Percentiles rank a stretch among this genome's conserved stretches.
These are phyloP conservation scores for Jatropha multifida DNA, from an alignment of 441 rosid genomes.

Conservation along the genomic window DNA sequence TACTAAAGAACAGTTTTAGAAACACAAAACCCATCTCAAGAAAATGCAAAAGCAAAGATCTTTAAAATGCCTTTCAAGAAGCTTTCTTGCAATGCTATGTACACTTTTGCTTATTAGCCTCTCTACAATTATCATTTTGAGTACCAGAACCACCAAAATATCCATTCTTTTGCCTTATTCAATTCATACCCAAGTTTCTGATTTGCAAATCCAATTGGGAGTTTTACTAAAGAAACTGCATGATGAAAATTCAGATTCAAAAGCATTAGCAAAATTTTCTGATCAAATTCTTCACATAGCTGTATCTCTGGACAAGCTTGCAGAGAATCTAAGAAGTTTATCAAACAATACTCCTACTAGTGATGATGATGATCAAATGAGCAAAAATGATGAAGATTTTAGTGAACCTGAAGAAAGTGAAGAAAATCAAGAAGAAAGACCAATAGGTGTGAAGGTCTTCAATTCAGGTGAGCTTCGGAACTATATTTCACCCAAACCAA, in stretches of 20 bases:
- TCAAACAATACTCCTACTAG: conserved; percentile 17
- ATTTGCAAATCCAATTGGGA: conserved; percentile 42
- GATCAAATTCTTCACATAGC: conserved; percentile 47
- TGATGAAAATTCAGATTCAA: conserved; percentile 26
- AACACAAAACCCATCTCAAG: conserved; percentile 3
- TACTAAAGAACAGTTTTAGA: background rate
- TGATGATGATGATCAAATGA: conserved; percentile 18
- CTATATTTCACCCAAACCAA: conserved; percentile 43
- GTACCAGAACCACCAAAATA: conserved; percentile 15
- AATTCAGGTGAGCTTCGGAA: conserved; percentile 41
- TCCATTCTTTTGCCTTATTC: conserved; percentile 23
- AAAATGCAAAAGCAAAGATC: conserved; percentile 44
- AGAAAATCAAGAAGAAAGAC: conserved; percentile 28
- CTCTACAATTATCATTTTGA: conserved; percentile 27
- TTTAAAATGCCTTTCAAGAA: conserved; percentile 30
- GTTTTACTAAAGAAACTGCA: conserved; percentile 43
- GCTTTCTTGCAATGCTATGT: conserved; percentile 30
- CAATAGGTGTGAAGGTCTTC: conserved; percentile 22
- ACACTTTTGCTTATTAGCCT: conserved; percentile 32
- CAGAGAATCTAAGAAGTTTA: conserved; percentile 25
- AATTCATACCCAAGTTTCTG: conserved; percentile 36
- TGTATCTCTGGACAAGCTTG: conserved; percentile 46
- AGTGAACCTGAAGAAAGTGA: conserved; percentile 36
- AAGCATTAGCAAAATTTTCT: conserved; percentile 33
- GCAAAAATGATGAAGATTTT: conserved; percentile 34